Conservation (phyloP, 768 basidiomycete genomes). For the Pleurotus tuber-regium region DNA sequence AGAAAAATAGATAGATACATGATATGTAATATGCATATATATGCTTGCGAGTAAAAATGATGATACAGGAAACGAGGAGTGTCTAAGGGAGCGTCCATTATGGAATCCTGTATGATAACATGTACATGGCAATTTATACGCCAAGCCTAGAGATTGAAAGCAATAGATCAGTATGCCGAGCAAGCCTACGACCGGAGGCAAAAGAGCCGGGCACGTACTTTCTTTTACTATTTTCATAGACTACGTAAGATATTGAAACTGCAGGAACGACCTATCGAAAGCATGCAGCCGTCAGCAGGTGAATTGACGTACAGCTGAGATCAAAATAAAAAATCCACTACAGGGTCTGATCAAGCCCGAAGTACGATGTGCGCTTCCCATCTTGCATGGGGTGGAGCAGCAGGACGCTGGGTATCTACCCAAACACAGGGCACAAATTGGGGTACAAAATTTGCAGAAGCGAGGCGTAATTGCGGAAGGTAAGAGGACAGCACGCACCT, state of each 20-base stretch:
- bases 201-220: constrained; percentile 42
- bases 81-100: neutral
- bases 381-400: neutral
- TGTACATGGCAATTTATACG: constrained; percentile 36
- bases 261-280: constrained; percentile 80
- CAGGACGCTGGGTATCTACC: neutral
- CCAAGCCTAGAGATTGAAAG: constrained; percentile 47
- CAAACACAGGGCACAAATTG: too few species aligned
- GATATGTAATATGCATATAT: neutral
- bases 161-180: constrained; percentile 12
- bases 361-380: neutral
- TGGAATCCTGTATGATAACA: neutral
- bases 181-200: constrained; percentile 1
- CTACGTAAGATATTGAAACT: constrained; percentile 95
- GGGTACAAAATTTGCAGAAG: neutral
- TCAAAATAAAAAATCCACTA: too few species aligned
- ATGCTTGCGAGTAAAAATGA: neutral
- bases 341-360: neutral
- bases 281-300: constrained; percentile 1
- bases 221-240: constrained; percentile 85
- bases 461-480: neutral
- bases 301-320: neutral
- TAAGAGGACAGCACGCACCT: constrained; percentile 43
- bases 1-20: neutral
- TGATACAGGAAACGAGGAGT: neutral